These are phyloP conservation scores for Aureobasidium namibiae DNA, from an alignment of 2,329 filamentous ascomycete species.

Conservation along the genomic window DNA sequence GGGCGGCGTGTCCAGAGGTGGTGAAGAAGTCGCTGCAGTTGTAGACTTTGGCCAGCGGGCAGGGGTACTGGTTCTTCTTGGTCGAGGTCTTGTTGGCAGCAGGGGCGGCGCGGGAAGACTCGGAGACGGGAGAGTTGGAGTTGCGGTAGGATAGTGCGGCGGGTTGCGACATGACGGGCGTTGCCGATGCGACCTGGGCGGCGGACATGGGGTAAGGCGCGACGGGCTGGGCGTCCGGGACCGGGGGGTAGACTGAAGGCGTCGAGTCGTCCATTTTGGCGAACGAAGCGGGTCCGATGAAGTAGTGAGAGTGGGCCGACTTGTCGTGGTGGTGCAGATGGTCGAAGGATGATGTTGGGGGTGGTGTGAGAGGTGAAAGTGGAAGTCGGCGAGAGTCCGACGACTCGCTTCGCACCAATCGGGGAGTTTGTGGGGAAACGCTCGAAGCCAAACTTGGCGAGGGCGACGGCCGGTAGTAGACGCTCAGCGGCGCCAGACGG, in stretches of 20 bases:
- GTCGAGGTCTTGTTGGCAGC: conserved; percentile 35
- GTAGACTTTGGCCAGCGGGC: conserved; percentile 61
- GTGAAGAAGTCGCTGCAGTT: conserved; percentile 74
- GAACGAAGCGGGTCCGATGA: conserved; percentile 15
- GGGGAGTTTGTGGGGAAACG: conserved; percentile 39
- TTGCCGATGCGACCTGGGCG: conserved; percentile 13
- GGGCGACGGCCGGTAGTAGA: conserved; percentile 25
- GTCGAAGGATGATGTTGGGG: conserved; percentile 27
- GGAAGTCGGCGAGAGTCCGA: conserved; percentile 36
- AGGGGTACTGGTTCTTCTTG: conserved; percentile 64
- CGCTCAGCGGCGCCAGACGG: conserved; percentile 21
- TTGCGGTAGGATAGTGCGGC: conserved; percentile 19
- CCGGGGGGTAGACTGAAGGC: conserved; percentile 28
- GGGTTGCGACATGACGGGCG: conserved; percentile 4
- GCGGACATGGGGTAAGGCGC: conserved; percentile 27
- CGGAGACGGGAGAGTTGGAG: conserved; percentile 46
- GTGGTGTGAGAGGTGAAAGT: conserved; percentile 41
- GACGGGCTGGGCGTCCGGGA: conserved; percentile 24
- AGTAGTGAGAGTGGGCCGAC: conserved; percentile 16
- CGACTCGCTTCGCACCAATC: conserved; percentile 38
- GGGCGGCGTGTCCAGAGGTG: conserved; percentile 75
- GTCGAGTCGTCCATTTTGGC: conserved; percentile 28
- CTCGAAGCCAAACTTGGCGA: conserved; percentile 38
- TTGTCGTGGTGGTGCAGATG: conserved; percentile 18
- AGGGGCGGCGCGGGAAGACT: conserved; percentile 31